phyloP scores from a whole-genome alignment of 805 yeast genomes.

The Groenewaldozyma tartarivorans region DNA sequence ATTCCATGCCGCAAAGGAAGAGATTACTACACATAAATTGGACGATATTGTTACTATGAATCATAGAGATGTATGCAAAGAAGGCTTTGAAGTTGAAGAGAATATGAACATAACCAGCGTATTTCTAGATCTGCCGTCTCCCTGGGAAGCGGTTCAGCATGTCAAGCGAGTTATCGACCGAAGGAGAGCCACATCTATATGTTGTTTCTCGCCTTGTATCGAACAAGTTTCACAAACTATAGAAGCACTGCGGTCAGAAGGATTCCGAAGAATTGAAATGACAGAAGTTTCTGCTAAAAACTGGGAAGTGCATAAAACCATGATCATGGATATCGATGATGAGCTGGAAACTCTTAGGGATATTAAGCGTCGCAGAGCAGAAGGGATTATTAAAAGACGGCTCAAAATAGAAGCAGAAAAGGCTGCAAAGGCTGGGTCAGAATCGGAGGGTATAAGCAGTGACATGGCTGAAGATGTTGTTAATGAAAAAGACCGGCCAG shows the following conservation, averaged over 20 bases:
- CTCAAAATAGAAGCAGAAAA: constrained; percentile 15
- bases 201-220: constrained; percentile 96
- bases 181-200: constrained; percentile 51
- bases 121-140: constrained; percentile 89
- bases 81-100: constrained; percentile 59
- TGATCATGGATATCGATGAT: constrained; percentile 75
- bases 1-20: constrained; percentile 65
- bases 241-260: constrained; percentile 57
- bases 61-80: constrained; percentile 86
- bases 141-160: constrained; percentile 91
- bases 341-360: constrained; percentile 72
- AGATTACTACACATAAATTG: constrained; percentile 67
- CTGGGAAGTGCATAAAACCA: constrained; percentile 84
- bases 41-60: constrained; percentile 52
- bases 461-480: background rate
- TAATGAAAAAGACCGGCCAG: background rate
- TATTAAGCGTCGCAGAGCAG: constrained; percentile 63
- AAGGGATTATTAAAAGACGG: constrained; percentile 26
- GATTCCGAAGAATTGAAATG: constrained; percentile 85
- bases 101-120: constrained; percentile 12
- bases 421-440: constrained; percentile 13
- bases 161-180: constrained; percentile 42
- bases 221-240: constrained; percentile 92
- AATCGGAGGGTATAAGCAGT: background rate
- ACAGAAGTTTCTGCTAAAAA: constrained; percentile 78